phyloP scores from a whole-genome alignment of 2,329 filamentous ascomycete species.

The Arthrobotrys musiformis region DNA sequence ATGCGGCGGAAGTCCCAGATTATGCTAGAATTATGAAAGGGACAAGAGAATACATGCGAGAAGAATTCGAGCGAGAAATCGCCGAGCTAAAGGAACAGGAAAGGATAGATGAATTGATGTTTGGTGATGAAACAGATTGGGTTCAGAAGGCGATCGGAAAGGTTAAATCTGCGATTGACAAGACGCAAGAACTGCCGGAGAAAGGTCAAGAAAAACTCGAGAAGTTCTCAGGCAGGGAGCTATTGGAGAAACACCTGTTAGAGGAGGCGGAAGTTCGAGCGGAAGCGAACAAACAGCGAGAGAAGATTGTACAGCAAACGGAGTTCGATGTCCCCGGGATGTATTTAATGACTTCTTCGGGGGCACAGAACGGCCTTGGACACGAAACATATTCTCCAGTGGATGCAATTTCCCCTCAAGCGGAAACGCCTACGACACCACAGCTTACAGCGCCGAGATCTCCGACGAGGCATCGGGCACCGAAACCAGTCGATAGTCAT shows the following conservation, averaged over 20 bases:
- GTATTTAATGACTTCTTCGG: slow-evolving; percentile 47
- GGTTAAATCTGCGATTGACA: slow-evolving; percentile 80
- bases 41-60: slow-evolving; percentile 84
- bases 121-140: slow-evolving; percentile 93
- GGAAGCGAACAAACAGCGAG: slow-evolving; percentile 12
- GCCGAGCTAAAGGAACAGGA: slow-evolving; percentile 78
- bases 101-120: slow-evolving; percentile 88
- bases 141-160: slow-evolving; percentile 81
- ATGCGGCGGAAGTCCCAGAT: slow-evolving; percentile 90
- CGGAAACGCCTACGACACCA: background rate
- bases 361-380: slow-evolving; percentile 27
- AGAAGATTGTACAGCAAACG: slow-evolving; percentile 34
- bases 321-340: slow-evolving; percentile 48
- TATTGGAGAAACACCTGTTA: slow-evolving; percentile 27
- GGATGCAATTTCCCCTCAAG: background rate
- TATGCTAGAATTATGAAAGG: slow-evolving; percentile 97
- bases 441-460: slow-evolving; percentile 20
- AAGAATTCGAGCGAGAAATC: slow-evolving; percentile 83
- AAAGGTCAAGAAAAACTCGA: slow-evolving; percentile 37
- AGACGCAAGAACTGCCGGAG: slow-evolving; percentile 65
- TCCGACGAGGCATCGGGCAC: slow-evolving; percentile 17
- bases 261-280: slow-evolving; percentile 42
- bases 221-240: slow-evolving; percentile 21
- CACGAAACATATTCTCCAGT: background rate
- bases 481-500: slow-evolving; percentile 58